Evolutionary conservation across 371 early-diverging fungal species (phyloP).

Genomic region (Lichtheimia ramosa): DNA sequence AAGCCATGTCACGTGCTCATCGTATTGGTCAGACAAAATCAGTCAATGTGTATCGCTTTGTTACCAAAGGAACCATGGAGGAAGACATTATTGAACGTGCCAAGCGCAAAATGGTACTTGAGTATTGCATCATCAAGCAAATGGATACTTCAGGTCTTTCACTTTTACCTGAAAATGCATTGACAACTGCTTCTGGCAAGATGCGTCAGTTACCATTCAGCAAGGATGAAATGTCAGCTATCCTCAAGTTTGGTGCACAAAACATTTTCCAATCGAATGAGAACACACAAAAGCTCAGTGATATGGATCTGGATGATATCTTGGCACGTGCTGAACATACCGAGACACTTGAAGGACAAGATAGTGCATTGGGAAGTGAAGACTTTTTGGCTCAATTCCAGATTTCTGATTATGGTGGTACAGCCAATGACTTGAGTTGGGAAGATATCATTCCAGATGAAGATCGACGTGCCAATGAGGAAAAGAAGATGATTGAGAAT

Average conservation of each 20-base stretch:
- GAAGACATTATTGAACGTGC: slow-evolving; percentile 98
- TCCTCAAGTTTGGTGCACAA: slow-evolving; percentile 97
- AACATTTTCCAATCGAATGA: slow-evolving; percentile 90
- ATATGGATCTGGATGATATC: slow-evolving; percentile 95
- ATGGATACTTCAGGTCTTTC: slow-evolving; percentile 95
- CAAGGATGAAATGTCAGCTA: slow-evolving; percentile 88
- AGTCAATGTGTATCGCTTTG: slow-evolving; percentile 98
- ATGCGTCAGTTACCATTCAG: slow-evolving; percentile 52
- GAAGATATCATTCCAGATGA: slow-evolving; percentile 94
- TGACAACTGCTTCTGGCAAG: slow-evolving; percentile 45
- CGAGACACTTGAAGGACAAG: slow-evolving; percentile 74
- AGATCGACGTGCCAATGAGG: slow-evolving; percentile 70
- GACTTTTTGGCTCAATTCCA: slow-evolving; percentile 95
- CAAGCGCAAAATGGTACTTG: slow-evolving; percentile 97
- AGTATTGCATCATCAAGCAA: slow-evolving; percentile 96
- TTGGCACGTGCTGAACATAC: slow-evolving; percentile 92
- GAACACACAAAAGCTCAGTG: slow-evolving; percentile 77
- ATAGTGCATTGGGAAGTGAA: slow-evolving; percentile 69
- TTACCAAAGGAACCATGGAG: slow-evolving; percentile 98
- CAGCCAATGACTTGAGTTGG: slow-evolving; percentile 79
- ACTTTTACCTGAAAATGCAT: slow-evolving; percentile 57
- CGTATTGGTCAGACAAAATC: slow-evolving; percentile 98
- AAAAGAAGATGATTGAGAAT: slow-evolving; percentile 55
- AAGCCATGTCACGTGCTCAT: slow-evolving; percentile 99
- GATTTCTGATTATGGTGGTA: slow-evolving; percentile 89